Evolutionary conservation across 2,329 filamentous ascomycete species (phyloP).

Genomic region (Zasmidium citrigriseum): DNA sequence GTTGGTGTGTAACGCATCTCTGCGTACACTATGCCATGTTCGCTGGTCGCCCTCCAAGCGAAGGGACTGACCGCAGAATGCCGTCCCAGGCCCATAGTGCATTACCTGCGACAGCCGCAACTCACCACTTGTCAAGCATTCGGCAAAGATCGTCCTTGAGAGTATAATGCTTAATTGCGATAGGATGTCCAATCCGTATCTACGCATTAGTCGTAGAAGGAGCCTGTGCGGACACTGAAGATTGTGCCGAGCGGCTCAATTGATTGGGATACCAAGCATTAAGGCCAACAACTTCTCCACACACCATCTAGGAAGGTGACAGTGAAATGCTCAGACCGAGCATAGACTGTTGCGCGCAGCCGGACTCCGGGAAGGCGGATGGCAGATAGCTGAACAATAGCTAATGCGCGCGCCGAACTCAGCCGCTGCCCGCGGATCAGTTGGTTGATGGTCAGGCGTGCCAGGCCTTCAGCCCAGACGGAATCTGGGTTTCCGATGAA

Average conservation of each 20-base stretch:
- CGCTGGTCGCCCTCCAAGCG: too few relatives aligned
- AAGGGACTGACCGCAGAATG: too few relatives aligned
- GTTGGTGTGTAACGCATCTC: background rate
- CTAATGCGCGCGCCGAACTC: background rate
- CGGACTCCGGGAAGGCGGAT: background rate
- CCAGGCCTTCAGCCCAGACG: background rate
- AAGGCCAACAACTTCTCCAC: background rate
- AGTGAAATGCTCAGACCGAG: background rate
- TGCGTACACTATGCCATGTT: too few relatives aligned
- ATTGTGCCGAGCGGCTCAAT: background rate
- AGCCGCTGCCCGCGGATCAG: background rate
- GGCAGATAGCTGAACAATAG: background rate
- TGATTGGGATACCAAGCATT: background rate
- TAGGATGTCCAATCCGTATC: background rate
- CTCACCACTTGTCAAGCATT: too few relatives aligned
- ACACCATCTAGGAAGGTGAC: background rate
- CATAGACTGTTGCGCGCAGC: background rate
- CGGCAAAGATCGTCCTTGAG: too few relatives aligned
- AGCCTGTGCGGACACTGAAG: background rate
- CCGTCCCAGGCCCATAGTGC: too few relatives aligned
- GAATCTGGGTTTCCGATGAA: too few relatives aligned
- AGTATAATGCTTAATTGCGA: too few relatives aligned
- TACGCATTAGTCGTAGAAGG: background rate
- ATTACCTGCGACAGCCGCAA: too few relatives aligned
- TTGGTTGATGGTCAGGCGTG: background rate